phyloP scores from a whole-genome alignment of 371 early-diverging fungal genomes.

The Rhizopus arrhizus region DNA sequence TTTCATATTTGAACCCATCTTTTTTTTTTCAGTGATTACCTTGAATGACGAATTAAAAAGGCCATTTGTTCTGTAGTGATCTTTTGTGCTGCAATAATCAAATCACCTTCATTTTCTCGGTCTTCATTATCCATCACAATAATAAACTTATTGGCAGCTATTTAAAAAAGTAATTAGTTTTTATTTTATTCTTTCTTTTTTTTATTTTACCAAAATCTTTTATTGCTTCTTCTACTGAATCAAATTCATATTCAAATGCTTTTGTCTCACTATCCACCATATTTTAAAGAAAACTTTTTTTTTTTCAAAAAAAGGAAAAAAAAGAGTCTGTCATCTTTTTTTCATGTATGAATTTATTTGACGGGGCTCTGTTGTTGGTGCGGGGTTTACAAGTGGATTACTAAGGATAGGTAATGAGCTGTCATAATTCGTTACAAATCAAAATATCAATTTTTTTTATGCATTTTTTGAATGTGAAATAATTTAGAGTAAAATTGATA shows the following conservation, averaged over 20 bases:
- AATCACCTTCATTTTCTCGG: conserved; percentile 97
- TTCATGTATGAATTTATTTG: neutral
- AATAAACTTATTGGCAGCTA: conserved; percentile 74
- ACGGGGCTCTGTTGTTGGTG: too few species aligned
- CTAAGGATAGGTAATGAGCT: too few species aligned
- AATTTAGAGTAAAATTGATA: too few species aligned
- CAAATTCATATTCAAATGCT: conserved; percentile 47
- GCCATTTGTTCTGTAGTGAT: conserved; percentile 90
- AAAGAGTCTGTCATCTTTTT: neutral
- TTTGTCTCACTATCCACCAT: conserved; percentile 21
- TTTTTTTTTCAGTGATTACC: too few species aligned
- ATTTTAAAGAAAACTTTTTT: neutral
- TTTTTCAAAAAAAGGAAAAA: conserved; percentile 1
- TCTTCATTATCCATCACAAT: conserved; percentile 96
- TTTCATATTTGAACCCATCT: too few species aligned
- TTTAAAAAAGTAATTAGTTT: conserved; percentile 7
- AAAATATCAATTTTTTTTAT: too few species aligned
- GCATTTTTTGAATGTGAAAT: too few species aligned
- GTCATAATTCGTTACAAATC: too few species aligned
- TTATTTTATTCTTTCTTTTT: neutral
- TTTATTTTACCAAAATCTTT: conserved; percentile 69
- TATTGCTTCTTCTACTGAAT: conserved; percentile 75
- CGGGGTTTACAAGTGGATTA: too few species aligned
- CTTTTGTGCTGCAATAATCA: conserved; percentile 91
- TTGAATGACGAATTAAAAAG: conserved; percentile 90